These are phyloP conservation scores for Aegilops speltoides DNA, from an alignment of 176 grass and related monocot species.

Conservation along the genomic window DNA sequence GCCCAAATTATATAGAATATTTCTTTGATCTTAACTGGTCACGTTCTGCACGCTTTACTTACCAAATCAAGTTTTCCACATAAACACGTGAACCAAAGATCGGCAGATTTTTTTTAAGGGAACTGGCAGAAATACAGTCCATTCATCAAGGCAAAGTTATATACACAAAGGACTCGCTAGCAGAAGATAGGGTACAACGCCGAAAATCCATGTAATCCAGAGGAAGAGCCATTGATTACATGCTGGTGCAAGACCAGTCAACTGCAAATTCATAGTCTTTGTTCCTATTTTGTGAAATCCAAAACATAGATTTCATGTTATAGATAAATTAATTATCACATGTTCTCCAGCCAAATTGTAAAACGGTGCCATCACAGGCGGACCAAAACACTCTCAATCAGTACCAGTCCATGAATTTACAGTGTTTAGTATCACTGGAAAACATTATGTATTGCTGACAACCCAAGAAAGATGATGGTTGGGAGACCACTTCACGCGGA, in stretches of 20 bases:
- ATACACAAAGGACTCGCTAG: not conserved
- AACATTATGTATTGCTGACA: not conserved
- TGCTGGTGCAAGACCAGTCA: not conserved
- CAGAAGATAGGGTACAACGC: not conserved
- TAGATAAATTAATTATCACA: not conserved
- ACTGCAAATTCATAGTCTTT: not conserved
- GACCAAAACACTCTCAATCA: not conserved
- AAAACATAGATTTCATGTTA: slow-evolving; percentile 8
- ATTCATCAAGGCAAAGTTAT: too few relatives aligned
- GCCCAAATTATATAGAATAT: not conserved
- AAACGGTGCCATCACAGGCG: not conserved
- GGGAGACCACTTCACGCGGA: not conserved
- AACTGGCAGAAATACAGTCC: not conserved
- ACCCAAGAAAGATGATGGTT: not conserved
- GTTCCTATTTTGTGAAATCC: not conserved
- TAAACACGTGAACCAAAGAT: not conserved
- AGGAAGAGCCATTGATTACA: not conserved
- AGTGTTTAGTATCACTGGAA: not conserved
- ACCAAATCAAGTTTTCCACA: not conserved
- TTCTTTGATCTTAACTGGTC: not conserved
- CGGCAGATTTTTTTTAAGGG: not conserved
- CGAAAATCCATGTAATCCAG: not conserved
- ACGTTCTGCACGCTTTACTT: not conserved
- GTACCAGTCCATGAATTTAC: not conserved
- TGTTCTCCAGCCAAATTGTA: not conserved